These are phyloP conservation scores for Delitschia confertaspora DNA, from an alignment of 495 filamentous ascomycete species.

Conservation along the genomic window DNA sequence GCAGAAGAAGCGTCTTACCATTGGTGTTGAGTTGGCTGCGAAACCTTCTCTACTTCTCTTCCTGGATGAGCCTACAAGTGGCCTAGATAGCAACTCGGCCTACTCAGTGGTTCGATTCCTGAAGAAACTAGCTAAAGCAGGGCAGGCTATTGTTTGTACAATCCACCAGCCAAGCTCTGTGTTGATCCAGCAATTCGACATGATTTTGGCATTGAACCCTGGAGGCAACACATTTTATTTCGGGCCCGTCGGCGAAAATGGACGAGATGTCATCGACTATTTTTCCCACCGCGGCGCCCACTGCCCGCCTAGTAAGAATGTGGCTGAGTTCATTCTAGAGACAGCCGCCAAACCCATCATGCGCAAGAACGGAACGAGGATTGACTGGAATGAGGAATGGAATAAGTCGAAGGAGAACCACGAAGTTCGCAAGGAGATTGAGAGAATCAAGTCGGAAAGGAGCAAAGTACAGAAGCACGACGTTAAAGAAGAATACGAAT, in stretches of 20 bases:
- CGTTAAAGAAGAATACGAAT: conserved; percentile 40
- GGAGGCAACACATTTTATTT: conserved; percentile 70
- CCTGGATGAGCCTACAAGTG: conserved; percentile 49
- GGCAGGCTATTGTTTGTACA: conserved; percentile 70
- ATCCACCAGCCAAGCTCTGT: conserved; percentile 71
- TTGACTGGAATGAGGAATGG: conserved; percentile 70
- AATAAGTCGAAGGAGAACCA: conserved; percentile 49
- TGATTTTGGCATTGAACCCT: conserved; percentile 60
- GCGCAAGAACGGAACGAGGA: conserved; percentile 42
- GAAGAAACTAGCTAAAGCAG: conserved; percentile 67
- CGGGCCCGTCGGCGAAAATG: conserved; percentile 59
- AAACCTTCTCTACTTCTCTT: conserved; percentile 75
- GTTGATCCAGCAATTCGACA: conserved; percentile 68
- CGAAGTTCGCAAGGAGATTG: conserved; percentile 50
- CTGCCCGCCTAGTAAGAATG: conserved; percentile 58
- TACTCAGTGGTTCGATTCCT: conserved; percentile 77
- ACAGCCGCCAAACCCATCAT: conserved; percentile 56
- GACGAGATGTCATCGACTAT: conserved; percentile 53
- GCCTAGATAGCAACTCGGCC: conserved; percentile 78
- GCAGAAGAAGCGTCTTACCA: conserved; percentile 68
- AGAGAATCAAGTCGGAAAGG: conserved; percentile 47
- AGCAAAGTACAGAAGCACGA: conserved; percentile 41
- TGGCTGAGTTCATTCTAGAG: conserved; percentile 81
- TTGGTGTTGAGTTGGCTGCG: conserved; percentile 85
- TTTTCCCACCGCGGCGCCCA: conserved; percentile 53